Evolutionary conservation across 257 asterid genomes (phyloP).

Genomic region (Schizonepeta tenuifolia): DNA sequence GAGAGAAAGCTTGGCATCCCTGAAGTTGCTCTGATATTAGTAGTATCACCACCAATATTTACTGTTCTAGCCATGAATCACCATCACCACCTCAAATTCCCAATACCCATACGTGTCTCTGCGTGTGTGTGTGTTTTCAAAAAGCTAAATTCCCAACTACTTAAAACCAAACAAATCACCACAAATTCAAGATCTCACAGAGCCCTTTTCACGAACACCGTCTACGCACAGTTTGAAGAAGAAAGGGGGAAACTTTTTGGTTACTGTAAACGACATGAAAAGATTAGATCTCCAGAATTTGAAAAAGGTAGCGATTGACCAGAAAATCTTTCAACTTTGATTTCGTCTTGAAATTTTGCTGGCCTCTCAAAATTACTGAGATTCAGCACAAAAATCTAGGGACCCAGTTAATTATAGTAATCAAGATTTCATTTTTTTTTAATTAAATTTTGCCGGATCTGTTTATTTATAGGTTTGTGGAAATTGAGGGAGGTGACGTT

Average conservation of each 20-base stretch:
- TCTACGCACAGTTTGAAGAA: conserved; percentile 19
- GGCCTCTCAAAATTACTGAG: conserved; percentile 19
- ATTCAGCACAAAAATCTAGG: conserved; percentile 50
- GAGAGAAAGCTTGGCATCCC: conserved; percentile 88
- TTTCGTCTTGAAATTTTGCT: conserved; percentile 39
- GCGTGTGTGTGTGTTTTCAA: not conserved
- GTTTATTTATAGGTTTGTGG: conserved; percentile 31
- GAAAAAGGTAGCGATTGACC: conserved; percentile 8
- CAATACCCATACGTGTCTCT: conserved; percentile 2
- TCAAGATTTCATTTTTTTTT: conserved; percentile 22
- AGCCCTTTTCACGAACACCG: conserved; percentile 42
- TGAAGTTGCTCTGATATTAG: conserved; percentile 44
- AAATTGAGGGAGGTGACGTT: conserved; percentile 57
- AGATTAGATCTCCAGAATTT: conserved; percentile 29
- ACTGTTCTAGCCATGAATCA: conserved; percentile 47
- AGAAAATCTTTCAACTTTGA: conserved; percentile 29
- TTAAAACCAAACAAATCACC: conserved; percentile 8
- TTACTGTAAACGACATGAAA: conserved; percentile 19
- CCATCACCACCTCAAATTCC: conserved; percentile 43
- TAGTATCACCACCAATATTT: conserved; percentile 54
- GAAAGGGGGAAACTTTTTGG: conserved; percentile 9
- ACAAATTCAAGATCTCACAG: conserved; percentile 27
- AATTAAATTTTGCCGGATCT: conserved; percentile 33
- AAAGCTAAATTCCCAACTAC: conserved; percentile 26
- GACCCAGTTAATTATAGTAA: conserved; percentile 33